Evolutionary conservation across 768 basidiomycete species (phyloP).

Genomic region (Kwoniella newhampshirensis): DNA sequence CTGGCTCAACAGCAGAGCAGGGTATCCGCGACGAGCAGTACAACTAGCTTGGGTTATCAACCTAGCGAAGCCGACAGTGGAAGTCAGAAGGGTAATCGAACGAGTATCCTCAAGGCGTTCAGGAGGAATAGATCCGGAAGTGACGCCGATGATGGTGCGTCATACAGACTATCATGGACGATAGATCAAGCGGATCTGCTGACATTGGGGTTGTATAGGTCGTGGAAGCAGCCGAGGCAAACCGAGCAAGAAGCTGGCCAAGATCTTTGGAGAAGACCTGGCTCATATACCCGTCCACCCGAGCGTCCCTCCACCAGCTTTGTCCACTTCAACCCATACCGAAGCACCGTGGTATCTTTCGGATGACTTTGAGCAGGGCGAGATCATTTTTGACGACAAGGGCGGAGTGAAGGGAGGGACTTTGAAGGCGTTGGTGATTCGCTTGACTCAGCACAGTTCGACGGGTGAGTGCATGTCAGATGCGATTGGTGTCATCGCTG

Average conservation of each 20-base stretch:
- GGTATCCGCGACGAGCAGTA: conserved; percentile 16
- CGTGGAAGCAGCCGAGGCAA: conserved; percentile 13
- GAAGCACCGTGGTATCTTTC: conserved; percentile 77
- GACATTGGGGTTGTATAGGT: not conserved
- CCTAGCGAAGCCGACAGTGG: conserved; percentile 38
- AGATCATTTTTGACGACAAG: conserved; percentile 82
- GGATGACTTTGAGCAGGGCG: conserved; percentile 72
- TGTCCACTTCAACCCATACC: not conserved
- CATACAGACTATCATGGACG: too few relatives aligned
- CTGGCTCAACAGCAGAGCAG: conserved; percentile 29
- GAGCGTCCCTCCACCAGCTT: conserved; percentile 8
- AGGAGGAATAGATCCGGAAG: conserved; percentile 32
- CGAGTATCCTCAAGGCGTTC: conserved; percentile 30
- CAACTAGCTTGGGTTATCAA: conserved; percentile 34
- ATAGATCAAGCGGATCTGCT: not conserved
- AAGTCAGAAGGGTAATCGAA: conserved; percentile 34
- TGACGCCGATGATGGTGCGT: conserved; percentile 41
- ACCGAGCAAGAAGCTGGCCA: conserved; percentile 46
- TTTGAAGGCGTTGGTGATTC: conserved; percentile 77
- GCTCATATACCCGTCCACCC: conserved; percentile 12
- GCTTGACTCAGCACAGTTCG: conserved; percentile 85
- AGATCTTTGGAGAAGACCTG: conserved; percentile 48
- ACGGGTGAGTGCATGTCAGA: conserved; percentile 72
- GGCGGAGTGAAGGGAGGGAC: conserved; percentile 83
- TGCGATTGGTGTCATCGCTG: too few relatives aligned